phyloP scores from a whole-genome alignment of 108 stramenopile genomes.

The Stephanodiscus triporus region DNA sequence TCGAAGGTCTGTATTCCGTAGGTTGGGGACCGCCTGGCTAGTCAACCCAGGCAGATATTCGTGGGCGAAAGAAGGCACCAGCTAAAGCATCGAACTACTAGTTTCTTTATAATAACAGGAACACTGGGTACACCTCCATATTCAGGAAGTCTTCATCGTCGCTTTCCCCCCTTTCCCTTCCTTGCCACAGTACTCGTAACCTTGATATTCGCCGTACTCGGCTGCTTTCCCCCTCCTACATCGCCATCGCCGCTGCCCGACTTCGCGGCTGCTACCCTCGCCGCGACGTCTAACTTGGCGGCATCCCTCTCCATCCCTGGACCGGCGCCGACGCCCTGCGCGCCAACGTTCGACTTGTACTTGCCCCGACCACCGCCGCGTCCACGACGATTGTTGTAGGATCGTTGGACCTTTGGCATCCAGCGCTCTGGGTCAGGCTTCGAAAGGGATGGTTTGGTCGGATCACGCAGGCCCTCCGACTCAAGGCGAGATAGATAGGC shows the following conservation, averaged over 20 bases:
- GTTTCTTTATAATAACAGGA: too few species aligned
- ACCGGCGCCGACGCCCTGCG: slow-evolving; percentile 80
- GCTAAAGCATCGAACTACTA: too few species aligned
- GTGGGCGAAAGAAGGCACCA: too few species aligned
- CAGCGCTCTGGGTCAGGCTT: slow-evolving; percentile 96
- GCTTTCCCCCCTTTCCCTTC: slow-evolving; percentile 42
- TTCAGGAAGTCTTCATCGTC: background rate
- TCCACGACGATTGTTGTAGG: slow-evolving; percentile 72
- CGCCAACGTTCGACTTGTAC: slow-evolving; percentile 68
- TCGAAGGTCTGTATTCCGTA: slow-evolving; percentile 1
- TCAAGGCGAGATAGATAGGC: slow-evolving; percentile 67
- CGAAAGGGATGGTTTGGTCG: slow-evolving; percentile 62
- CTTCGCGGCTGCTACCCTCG: slow-evolving; percentile 74
- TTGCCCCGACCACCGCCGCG: slow-evolving; percentile 51
- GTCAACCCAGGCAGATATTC: too few species aligned
- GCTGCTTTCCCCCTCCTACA: slow-evolving; percentile 23
- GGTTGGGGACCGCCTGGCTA: slow-evolving; percentile 13
- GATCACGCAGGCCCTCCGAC: slow-evolving; percentile 74
- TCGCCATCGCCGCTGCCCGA: slow-evolving; percentile 11
- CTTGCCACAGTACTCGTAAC: slow-evolving; percentile 41
- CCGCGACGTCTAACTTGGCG: slow-evolving; percentile 89
- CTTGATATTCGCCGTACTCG: slow-evolving; percentile 63
- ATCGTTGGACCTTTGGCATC: slow-evolving; percentile 93
- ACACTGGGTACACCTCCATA: too few species aligned
- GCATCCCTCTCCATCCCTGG: slow-evolving; percentile 87